phyloP scores from a whole-genome alignment of 2,329 filamentous ascomycete species.

The Podosphaera xanthii region DNA sequence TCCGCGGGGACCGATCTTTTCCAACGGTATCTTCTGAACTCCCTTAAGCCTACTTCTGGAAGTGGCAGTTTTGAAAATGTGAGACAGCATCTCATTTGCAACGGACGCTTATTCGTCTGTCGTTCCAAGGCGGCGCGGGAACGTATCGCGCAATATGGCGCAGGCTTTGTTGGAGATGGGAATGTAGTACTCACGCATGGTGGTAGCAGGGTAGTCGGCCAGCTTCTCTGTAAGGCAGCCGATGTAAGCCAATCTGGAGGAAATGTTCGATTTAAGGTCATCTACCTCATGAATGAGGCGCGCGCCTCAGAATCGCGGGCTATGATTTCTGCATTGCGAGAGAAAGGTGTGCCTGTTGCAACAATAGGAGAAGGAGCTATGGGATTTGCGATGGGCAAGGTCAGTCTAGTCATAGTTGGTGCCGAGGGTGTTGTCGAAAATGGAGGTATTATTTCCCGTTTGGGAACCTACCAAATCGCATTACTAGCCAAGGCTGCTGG shows the following conservation, averaged over 20 bases:
- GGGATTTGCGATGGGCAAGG: constrained; percentile 55
- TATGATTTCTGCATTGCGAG: constrained; percentile 48
- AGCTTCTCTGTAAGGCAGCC: constrained; percentile 51
- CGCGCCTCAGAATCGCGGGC: constrained; percentile 38
- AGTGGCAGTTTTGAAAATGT: constrained; percentile 58
- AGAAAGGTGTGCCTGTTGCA: constrained; percentile 59
- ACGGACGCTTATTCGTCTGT: constrained; percentile 67
- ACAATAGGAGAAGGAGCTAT: constrained; percentile 55
- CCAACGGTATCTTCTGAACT: constrained; percentile 74
- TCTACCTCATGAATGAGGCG: constrained; percentile 46
- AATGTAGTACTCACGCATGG: constrained; percentile 77
- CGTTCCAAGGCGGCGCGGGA: constrained; percentile 68
- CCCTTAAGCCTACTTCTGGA: constrained; percentile 23
- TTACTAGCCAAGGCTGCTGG: constrained; percentile 45
- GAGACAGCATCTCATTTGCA: constrained; percentile 60
- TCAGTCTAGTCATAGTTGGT: constrained; percentile 44
- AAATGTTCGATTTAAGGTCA: constrained; percentile 52
- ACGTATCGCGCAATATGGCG: constrained; percentile 60
- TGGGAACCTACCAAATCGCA: constrained; percentile 74
- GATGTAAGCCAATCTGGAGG: constrained; percentile 31
- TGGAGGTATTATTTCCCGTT: constrained; percentile 70
- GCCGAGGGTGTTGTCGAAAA: constrained; percentile 84
- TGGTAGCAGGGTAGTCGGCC: constrained; percentile 62
- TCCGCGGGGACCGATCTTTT: constrained; percentile 90
- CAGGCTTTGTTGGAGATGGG: constrained; percentile 56